Evolutionary conservation across 1,284 basidiomycete genomes (phyloP).

Genomic region (Salmacisia buchloeana): DNA sequence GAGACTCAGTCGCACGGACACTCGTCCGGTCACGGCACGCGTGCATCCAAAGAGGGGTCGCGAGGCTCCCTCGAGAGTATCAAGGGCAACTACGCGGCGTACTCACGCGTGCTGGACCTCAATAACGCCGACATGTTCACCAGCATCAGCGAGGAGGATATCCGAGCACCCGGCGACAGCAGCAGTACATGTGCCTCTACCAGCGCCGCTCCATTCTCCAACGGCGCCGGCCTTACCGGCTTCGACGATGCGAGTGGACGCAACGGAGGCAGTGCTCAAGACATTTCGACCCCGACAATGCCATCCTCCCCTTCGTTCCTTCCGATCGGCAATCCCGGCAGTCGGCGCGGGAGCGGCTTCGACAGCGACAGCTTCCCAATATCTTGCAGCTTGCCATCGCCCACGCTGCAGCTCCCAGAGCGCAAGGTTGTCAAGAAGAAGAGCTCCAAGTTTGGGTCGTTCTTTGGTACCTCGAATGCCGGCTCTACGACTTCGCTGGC

Average conservation of each 20-base stretch:
- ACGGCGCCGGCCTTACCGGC: no score
- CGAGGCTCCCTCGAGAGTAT: background rate
- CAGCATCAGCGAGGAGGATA: background rate
- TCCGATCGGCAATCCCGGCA: no score
- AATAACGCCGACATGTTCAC: background rate
- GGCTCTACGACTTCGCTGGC: background rate
- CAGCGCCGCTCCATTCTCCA: no score
- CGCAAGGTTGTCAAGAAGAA: background rate
- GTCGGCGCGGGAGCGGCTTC: background rate
- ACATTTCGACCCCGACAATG: no score
- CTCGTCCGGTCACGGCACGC: background rate
- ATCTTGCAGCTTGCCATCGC: background rate
- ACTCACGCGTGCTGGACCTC: constrained; percentile 1
- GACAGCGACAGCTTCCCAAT: background rate
- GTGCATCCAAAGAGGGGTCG: background rate
- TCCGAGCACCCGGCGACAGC: background rate
- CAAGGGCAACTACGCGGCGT: background rate
- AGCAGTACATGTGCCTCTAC: background rate
- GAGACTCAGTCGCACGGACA: background rate
- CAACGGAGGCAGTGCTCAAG: no score
- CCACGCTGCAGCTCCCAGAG: background rate
- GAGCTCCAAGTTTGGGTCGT: background rate
- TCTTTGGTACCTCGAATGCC: background rate
- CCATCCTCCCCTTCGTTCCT: no score
- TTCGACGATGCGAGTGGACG: no score